phyloP scores from a whole-genome alignment of 2,329 filamentous ascomycete species.

The Pseudogymnoascus sp. region DNA sequence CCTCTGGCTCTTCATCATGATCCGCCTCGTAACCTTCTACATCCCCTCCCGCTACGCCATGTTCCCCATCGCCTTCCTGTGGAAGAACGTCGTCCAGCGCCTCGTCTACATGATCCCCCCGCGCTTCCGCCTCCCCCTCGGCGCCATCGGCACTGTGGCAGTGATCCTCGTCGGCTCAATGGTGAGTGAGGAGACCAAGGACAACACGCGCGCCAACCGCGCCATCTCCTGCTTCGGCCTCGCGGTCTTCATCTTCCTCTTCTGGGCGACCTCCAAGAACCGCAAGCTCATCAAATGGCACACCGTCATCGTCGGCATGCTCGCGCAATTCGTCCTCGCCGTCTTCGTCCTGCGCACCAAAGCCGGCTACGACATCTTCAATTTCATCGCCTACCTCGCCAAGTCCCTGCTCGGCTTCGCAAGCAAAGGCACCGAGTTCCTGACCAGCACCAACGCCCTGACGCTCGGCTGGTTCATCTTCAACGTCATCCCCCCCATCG shows the following conservation, averaged over 20 bases:
- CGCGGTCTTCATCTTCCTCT: conserved; percentile 55
- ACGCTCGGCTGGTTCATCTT: conserved; percentile 59
- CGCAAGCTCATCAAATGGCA: conserved; percentile 60
- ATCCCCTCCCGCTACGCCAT: conserved; percentile 60
- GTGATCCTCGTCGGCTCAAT: conserved; percentile 75
- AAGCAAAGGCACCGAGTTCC: conserved; percentile 61
- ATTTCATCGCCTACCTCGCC: conserved; percentile 72
- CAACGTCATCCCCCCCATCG: conserved; percentile 77
- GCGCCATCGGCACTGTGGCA: conserved; percentile 54
- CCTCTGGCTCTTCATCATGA: conserved; percentile 64
- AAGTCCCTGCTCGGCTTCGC: conserved; percentile 70
- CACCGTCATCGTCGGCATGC: conserved; percentile 81
- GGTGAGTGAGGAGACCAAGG: conserved; percentile 57
- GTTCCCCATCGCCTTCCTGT: conserved; percentile 57
- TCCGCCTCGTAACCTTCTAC: conserved; percentile 68
- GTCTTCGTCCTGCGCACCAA: conserved; percentile 78
- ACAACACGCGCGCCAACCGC: conserved; percentile 75
- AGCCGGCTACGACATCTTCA: conserved; percentile 84
- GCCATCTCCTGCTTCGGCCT: conserved; percentile 76
- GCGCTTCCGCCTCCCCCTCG: conserved; percentile 54
- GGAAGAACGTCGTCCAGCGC: conserved; percentile 55
- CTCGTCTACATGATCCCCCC: conserved; percentile 57
- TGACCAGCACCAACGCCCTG: conserved; percentile 45
- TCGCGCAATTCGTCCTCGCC: conserved; percentile 79
- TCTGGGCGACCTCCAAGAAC: conserved; percentile 66